Evolutionary conservation across 2,329 filamentous ascomycete species (phyloP).

Genomic region (Calonectria pteridis): DNA sequence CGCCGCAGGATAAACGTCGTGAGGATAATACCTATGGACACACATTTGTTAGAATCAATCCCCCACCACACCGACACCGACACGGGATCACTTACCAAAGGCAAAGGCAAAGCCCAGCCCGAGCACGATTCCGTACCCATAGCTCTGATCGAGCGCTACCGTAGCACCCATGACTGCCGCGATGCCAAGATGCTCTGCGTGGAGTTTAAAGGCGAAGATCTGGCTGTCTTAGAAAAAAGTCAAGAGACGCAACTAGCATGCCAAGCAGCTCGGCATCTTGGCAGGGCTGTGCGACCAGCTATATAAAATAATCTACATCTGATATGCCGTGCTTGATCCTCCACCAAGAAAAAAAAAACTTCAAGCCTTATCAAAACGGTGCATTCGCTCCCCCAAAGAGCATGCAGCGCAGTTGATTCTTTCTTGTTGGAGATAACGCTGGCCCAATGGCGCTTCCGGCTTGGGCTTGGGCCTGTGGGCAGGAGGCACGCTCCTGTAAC

Average conservation of each 20-base stretch:
- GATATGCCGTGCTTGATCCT: neutral
- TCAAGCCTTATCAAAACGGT: slow-evolving; percentile 4
- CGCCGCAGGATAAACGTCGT: slow-evolving; percentile 46
- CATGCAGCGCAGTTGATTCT: neutral
- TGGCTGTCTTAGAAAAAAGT: neutral
- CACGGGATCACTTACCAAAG: slow-evolving; percentile 75
- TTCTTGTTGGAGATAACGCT: neutral
- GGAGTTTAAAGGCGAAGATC: neutral
- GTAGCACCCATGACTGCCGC: slow-evolving; percentile 20
- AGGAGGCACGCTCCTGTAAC: neutral
- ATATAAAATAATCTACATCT: neutral
- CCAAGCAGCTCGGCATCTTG: slow-evolving; percentile 10
- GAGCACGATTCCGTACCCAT: slow-evolving; percentile 83
- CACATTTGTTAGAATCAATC: too few species aligned
- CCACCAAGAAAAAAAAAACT: neutral
- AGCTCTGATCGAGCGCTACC: slow-evolving; percentile 66
- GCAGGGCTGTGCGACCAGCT: neutral
- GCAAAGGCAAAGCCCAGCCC: slow-evolving; percentile 82
- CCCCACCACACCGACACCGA: too few species aligned
- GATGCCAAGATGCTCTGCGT: neutral
- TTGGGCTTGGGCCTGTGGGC: slow-evolving; percentile 12
- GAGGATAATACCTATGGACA: neutral
- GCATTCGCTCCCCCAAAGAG: neutral
- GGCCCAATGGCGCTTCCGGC: neutral
- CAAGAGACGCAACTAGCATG: neutral